phyloP scores from a whole-genome alignment of 2,329 filamentous ascomycete species.

The Talaromyces funiculosus region DNA sequence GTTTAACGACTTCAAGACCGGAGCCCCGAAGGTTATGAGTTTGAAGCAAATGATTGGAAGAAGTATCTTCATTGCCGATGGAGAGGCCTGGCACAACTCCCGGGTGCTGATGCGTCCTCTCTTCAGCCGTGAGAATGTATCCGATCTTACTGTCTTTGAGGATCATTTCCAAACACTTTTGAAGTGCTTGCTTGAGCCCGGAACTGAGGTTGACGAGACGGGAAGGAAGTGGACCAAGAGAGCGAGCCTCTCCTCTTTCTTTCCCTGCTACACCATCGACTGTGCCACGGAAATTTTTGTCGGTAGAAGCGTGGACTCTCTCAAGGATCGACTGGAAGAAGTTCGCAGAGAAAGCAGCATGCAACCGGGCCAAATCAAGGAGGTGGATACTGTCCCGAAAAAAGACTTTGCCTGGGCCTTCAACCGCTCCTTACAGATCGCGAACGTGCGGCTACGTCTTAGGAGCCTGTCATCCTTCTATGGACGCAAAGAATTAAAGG shows the following conservation, averaged over 20 bases:
- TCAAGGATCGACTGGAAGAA: neutral
- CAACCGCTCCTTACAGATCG: conserved; percentile 1
- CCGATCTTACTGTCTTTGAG: conserved; percentile 73
- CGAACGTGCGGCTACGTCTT: neutral
- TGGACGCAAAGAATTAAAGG: neutral
- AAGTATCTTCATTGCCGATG: conserved; percentile 77
- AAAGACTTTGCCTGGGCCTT: conserved; percentile 1
- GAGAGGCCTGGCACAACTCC: conserved; percentile 69
- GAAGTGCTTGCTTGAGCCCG: conserved; percentile 55
- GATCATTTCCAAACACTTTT: conserved; percentile 63
- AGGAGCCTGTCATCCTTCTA: neutral
- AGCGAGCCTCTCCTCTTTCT: neutral
- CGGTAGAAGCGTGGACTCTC: neutral
- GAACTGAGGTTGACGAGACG: conserved; percentile 18
- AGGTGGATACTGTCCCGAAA: neutral
- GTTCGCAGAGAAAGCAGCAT: neutral
- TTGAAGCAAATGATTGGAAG: conserved; percentile 36
- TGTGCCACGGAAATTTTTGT: conserved; percentile 1
- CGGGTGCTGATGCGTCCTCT: conserved; percentile 79
- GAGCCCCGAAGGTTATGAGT: conserved; percentile 63
- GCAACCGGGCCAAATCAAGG: neutral
- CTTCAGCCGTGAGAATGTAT: conserved; percentile 78
- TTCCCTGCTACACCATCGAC: neutral
- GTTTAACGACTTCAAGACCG: conserved; percentile 53
- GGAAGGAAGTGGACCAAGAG: conserved; percentile 1